These are phyloP conservation scores for Didymella keratinophila DNA, from an alignment of 2,329 filamentous ascomycete species.

Conservation along the genomic window DNA sequence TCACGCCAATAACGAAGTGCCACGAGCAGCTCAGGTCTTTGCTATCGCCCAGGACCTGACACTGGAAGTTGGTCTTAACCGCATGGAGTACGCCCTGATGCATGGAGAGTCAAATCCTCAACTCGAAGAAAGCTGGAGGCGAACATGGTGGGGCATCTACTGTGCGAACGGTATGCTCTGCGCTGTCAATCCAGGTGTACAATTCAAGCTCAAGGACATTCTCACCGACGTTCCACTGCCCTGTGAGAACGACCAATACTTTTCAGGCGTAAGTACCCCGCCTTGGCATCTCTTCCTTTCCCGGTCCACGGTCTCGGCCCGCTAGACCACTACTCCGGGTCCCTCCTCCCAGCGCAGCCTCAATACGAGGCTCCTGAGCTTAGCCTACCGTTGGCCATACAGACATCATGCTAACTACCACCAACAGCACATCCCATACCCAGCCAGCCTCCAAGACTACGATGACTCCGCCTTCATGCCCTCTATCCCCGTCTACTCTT, in stretches of 20 bases:
- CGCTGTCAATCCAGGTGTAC: constrained; percentile 76
- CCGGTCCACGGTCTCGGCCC: constrained; percentile 8
- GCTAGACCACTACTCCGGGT: neutral
- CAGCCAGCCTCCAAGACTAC: constrained; percentile 72
- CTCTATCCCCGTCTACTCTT: constrained; percentile 76
- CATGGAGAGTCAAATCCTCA: constrained; percentile 71
- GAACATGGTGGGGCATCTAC: constrained; percentile 91
- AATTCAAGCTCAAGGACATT: constrained; percentile 73
- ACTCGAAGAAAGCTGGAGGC: constrained; percentile 81
- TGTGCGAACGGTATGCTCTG: constrained; percentile 86
- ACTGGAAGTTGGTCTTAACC: constrained; percentile 78
- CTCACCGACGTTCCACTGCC: constrained; percentile 75
- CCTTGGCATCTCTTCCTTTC: constrained; percentile 22
- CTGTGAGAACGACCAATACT: constrained; percentile 80
- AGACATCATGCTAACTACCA: constrained; percentile 12
- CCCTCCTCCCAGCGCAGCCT: neutral
- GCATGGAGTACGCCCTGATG: constrained; percentile 68
- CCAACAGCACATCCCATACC: constrained; percentile 46
- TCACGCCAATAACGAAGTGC: constrained; percentile 77
- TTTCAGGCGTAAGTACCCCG: constrained; percentile 45
- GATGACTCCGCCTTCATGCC: constrained; percentile 78
- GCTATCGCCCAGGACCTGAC: constrained; percentile 73
- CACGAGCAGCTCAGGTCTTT: constrained; percentile 72
- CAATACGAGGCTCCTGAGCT: neutral
- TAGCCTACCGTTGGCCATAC: neutral